Percentiles rank a stretch among this genome's conserved stretches.
Conservation (phyloP, 768 basidiomycete genomes). For the Cystobasidium ongulense region DNA sequence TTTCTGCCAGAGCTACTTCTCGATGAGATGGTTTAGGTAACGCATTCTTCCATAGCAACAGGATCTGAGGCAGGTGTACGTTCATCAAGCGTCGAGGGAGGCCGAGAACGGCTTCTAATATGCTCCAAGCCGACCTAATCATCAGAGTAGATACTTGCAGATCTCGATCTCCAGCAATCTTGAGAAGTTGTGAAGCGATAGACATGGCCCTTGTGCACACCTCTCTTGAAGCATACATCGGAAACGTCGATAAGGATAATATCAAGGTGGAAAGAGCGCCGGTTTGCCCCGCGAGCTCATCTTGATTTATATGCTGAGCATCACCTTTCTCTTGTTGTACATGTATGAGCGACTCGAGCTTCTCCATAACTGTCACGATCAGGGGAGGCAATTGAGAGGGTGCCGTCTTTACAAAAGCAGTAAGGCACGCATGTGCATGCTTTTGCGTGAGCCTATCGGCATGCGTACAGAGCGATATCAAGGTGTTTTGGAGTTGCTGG, state of each 20-base stretch:
- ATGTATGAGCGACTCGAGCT: constrained; percentile 71
- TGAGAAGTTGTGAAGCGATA: constrained; percentile 79
- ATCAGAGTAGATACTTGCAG: constrained; percentile 70
- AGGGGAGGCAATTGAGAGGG: constrained; percentile 74
- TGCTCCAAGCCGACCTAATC: constrained; percentile 88
- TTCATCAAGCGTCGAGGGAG: constrained; percentile 90
- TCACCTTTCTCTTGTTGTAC: constrained; percentile 47
- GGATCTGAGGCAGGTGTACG: constrained; percentile 80
- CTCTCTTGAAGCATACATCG: constrained; percentile 90
- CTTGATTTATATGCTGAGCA: constrained; percentile 49
- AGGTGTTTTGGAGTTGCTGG: neutral
- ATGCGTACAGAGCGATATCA: neutral
- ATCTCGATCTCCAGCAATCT: constrained; percentile 83
- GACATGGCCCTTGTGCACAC: constrained; percentile 67
- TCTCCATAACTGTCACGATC: constrained; percentile 56
- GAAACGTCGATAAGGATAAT: constrained; percentile 72
- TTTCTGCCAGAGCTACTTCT: constrained; percentile 57
- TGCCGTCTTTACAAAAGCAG: constrained; percentile 82
- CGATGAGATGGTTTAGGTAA: constrained; percentile 89
- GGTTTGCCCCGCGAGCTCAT: constrained; percentile 67
- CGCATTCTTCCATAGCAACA: constrained; percentile 95
- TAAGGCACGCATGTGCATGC: constrained; percentile 74
- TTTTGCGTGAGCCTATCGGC: constrained; percentile 51
- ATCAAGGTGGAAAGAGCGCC: constrained; percentile 83
- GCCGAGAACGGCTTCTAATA: constrained; percentile 80